A percentile compares a stretch with the other conserved stretches of the same genome.
Evolutionary conservation across 495 filamentous ascomycete species (phyloP).

Genomic region (Neurospora tetraspora): DNA sequence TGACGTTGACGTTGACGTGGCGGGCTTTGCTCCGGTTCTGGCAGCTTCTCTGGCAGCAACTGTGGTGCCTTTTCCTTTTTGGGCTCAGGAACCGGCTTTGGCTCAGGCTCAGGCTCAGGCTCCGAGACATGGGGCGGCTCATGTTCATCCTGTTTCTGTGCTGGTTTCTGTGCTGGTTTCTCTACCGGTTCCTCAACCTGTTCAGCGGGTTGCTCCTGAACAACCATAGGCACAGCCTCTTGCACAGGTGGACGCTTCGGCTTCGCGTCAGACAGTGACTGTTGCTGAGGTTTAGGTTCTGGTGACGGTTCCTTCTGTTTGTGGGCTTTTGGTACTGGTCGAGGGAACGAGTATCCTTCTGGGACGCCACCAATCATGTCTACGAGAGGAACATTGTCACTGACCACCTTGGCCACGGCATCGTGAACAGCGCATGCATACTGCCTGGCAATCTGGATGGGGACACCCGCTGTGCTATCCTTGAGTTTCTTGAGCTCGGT

Average conservation of each 20-base stretch:
- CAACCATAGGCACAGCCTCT: not conserved
- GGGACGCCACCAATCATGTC: constrained; percentile 27
- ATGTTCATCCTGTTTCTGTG: not conserved
- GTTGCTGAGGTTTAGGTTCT: not conserved
- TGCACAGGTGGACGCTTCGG: not conserved
- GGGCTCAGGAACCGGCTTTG: not conserved
- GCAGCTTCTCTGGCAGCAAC: not conserved
- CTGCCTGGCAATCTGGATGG: constrained; percentile 15
- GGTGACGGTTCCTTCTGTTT: not conserved
- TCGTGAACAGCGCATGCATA: constrained; percentile 26
- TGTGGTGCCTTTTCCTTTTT: not conserved
- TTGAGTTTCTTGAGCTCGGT: constrained; percentile 30
- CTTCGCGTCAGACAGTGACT: not conserved
- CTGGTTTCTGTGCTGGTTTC: not conserved
- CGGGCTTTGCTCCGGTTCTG: not conserved
- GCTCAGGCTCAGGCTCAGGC: not conserved
- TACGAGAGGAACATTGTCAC: constrained; percentile 19
- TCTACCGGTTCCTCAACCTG: not conserved
- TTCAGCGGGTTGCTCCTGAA: not conserved
- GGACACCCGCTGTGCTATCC: constrained; percentile 12
- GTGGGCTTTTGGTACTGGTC: constrained; percentile 4
- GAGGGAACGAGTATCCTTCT: constrained; percentile 15
- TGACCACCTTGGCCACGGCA: constrained; percentile 24
- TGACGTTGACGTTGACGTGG: not conserved
- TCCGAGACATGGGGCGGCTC: not conserved